These are phyloP conservation scores for Neurospora discreta DNA, from an alignment of 495 filamentous ascomycete species.

Conservation along the genomic window DNA sequence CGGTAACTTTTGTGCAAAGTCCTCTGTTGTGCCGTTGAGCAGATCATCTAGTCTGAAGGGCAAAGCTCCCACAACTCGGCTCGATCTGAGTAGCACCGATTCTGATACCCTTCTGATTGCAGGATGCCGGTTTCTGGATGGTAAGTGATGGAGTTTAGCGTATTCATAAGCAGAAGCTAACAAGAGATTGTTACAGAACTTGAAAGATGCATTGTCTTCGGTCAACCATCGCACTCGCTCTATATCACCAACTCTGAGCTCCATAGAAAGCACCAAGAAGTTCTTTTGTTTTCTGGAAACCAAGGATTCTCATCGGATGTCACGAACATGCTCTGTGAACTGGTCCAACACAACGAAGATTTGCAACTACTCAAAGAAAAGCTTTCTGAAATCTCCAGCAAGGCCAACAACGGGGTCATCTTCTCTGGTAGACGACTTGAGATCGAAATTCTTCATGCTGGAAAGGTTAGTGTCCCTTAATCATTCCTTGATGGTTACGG, in stretches of 20 bases:
- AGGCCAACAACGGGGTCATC: conserved; percentile 20
- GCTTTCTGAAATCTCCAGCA: conserved; percentile 17
- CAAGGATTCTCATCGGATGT: conserved; percentile 18
- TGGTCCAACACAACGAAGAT: conserved; percentile 15
- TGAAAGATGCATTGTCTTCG: conserved; percentile 27
- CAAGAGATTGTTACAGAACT: conserved; percentile 21
- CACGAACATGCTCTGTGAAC: conserved; percentile 18
- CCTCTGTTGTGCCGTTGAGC: background rate
- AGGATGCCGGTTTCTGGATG: conserved; percentile 38
- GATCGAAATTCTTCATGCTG: conserved; percentile 33
- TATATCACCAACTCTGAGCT: conserved; percentile 24
- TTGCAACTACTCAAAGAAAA: conserved; percentile 11
- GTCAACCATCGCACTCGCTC: conserved; percentile 10
- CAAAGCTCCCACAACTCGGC: conserved; percentile 17
- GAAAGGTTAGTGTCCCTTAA: conserved; percentile 26
- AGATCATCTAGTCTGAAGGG: conserved; percentile 25
- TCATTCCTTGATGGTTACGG: no score
- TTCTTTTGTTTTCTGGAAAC: conserved; percentile 10
- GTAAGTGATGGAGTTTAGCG: conserved; percentile 13
- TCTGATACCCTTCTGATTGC: conserved; percentile 25
- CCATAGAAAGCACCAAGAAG: conserved; percentile 21
- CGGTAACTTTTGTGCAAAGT: background rate
- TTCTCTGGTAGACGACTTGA: conserved; percentile 29
- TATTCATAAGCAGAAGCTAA: background rate
- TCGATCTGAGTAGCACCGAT: background rate